A percentile compares a stretch with the other conserved stretches of the same genome.
phyloP scores from a whole-genome alignment of 2,329 filamentous ascomycete genomes.

The Aspergillus phoenicis region DNA sequence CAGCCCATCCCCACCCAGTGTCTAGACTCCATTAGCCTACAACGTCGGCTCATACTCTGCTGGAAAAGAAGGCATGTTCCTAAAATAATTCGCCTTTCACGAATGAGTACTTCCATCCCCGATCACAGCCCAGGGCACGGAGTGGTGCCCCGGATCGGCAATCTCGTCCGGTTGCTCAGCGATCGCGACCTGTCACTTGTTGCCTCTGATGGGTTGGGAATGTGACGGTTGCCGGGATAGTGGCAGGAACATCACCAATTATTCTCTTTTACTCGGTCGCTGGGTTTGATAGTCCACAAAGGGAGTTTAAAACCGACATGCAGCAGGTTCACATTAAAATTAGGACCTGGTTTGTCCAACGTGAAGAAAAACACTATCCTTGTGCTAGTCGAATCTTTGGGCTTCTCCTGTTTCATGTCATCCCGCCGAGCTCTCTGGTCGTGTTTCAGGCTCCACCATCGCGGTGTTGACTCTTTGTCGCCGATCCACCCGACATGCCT shows the following conservation, averaged over 20 bases:
- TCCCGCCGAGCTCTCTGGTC: slow-evolving; percentile 11
- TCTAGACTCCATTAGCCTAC: slow-evolving; percentile 5
- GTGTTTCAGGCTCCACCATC: slow-evolving; percentile 20
- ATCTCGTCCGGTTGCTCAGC: slow-evolving; percentile 9
- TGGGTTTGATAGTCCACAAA: neutral
- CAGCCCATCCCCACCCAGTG: neutral
- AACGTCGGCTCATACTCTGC: neutral
- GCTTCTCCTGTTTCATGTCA: slow-evolving; percentile 23
- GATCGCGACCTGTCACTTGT: neutral
- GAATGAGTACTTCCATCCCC: neutral
- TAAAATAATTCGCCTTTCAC: neutral
- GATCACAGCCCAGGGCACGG: neutral
- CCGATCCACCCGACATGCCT: slow-evolving; percentile 20
- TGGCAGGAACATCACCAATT: neutral
- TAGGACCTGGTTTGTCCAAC: neutral
- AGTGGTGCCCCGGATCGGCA: slow-evolving; percentile 17
- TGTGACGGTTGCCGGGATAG: slow-evolving; percentile 3
- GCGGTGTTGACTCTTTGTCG: slow-evolving; percentile 11
- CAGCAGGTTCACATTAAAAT: neutral
- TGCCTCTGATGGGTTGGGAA: slow-evolving; percentile 1
- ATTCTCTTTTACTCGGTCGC: neutral
- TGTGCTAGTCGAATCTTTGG: neutral
- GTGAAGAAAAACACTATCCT: neutral
- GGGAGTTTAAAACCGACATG: neutral
- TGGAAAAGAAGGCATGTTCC: neutral